Conservation (phyloP, 2,329 filamentous ascomycete genomes). For the Volutella citrinella region DNA sequence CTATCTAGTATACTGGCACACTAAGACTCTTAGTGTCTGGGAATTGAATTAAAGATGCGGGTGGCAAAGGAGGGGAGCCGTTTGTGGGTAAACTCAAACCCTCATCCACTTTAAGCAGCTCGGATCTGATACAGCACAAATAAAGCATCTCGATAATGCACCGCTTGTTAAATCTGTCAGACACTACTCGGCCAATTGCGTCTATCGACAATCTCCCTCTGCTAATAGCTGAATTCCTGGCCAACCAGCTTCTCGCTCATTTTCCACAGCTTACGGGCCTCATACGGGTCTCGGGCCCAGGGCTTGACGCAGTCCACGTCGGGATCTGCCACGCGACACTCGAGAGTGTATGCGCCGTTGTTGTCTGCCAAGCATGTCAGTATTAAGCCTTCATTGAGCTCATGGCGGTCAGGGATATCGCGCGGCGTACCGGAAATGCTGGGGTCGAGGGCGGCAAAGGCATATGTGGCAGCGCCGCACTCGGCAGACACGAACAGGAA, state of each 20-base stretch:
- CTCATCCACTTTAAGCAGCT: too few species aligned
- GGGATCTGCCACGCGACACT: conserved; percentile 31
- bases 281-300: conserved; percentile 29
- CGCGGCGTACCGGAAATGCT: conserved; percentile 21
- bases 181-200: too few species aligned
- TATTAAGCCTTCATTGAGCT: too few species aligned
- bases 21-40: too few species aligned
- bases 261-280: conserved; percentile 43
- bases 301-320: conserved; percentile 25
- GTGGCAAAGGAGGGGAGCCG: too few species aligned
- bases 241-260: conserved; percentile 45
- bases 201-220: too few species aligned
- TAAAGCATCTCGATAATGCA: too few species aligned
- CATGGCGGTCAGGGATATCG: accelerated
- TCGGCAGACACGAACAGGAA: conserved; percentile 20
- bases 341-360: conserved; percentile 30
- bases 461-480: conserved; percentile 31
- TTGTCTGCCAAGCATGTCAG: conserved; percentile 18
- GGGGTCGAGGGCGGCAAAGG: conserved; percentile 37
- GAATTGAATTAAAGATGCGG: too few species aligned
- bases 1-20: too few species aligned
- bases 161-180: too few species aligned
- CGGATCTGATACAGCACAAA: too few species aligned
- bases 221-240: conserved; percentile 34
- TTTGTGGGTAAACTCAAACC: too few species aligned